These are phyloP conservation scores for Colletotrichum sidae DNA, from an alignment of 2,329 filamentous ascomycete genomes.

Conservation along the genomic window DNA sequence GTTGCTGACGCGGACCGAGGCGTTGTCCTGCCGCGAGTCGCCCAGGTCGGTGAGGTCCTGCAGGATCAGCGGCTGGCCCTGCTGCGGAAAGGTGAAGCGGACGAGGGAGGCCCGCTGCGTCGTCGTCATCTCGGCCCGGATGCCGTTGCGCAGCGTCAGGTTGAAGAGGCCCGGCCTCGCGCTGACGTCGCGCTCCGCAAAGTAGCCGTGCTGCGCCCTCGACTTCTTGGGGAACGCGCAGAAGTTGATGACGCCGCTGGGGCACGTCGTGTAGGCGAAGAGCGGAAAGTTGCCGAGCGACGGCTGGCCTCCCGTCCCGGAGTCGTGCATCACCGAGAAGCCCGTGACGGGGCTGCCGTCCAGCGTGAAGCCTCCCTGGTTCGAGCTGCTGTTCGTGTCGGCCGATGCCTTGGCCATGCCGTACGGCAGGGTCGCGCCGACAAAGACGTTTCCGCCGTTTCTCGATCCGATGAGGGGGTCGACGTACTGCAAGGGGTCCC, in stretches of 20 bases:
- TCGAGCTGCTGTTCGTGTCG: slow-evolving; percentile 64
- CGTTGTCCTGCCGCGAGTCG: slow-evolving; percentile 69
- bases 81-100: slow-evolving; percentile 69
- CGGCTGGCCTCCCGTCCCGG: slow-evolving; percentile 66
- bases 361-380: slow-evolving; percentile 68
- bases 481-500: slow-evolving; percentile 45
- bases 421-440: slow-evolving; percentile 56
- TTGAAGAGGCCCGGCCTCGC: slow-evolving; percentile 75
- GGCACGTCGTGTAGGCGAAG: slow-evolving; percentile 74
- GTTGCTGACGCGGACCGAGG: slow-evolving; percentile 64
- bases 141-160: slow-evolving; percentile 67
- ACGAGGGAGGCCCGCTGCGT: slow-evolving; percentile 75
- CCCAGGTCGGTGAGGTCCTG: slow-evolving; percentile 75
- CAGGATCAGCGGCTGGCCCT: slow-evolving; percentile 67
- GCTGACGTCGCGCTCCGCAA: slow-evolving; percentile 62
- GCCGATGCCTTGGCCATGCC: slow-evolving; percentile 69
- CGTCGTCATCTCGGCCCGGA: slow-evolving; percentile 75
- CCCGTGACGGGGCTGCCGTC: slow-evolving; percentile 63
- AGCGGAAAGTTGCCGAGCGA: slow-evolving; percentile 81
- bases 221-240: slow-evolving; percentile 69
- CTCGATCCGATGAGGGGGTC: slow-evolving; percentile 56
- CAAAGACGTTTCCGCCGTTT: slow-evolving; percentile 57
- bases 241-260: slow-evolving; percentile 68
- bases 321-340: slow-evolving; percentile 70
- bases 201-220: slow-evolving; percentile 54